Conservation (phyloP, 2,329 filamentous ascomycete species). For the Orbilia brochopaga region DNA sequence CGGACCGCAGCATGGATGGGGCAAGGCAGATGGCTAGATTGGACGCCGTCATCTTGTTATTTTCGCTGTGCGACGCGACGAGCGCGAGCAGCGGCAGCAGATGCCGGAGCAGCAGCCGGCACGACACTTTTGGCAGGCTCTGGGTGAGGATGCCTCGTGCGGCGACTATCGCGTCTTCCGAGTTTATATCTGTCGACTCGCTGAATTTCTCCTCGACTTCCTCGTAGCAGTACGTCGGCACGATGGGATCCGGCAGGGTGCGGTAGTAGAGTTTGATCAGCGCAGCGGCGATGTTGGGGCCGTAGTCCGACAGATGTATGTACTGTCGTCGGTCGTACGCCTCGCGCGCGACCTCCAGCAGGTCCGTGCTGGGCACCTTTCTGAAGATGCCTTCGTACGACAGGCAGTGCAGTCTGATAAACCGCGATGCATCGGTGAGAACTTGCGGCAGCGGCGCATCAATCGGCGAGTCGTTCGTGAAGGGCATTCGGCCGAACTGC, state of each 20-base stretch:
- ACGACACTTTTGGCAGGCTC: slow-evolving; percentile 59
- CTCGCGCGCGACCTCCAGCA: slow-evolving; percentile 63
- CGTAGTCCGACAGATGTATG: slow-evolving; percentile 65
- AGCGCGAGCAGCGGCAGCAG: slow-evolving; percentile 63
- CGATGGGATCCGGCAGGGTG: slow-evolving; percentile 63
- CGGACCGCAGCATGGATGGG: slow-evolving; percentile 63
- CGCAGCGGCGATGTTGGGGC: slow-evolving; percentile 63
- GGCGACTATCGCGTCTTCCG: slow-evolving; percentile 56
- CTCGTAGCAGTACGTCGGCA: slow-evolving; percentile 62
- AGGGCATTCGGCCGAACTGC: slow-evolving; percentile 61
- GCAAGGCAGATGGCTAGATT: slow-evolving; percentile 65
- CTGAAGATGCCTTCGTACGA: slow-evolving; percentile 64
- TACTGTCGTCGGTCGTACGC: slow-evolving; percentile 65
- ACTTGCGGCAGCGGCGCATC: slow-evolving; percentile 62
- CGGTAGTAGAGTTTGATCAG: slow-evolving; percentile 66
- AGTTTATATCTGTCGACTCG: slow-evolving; percentile 13
- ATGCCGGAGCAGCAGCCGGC: slow-evolving; percentile 62
- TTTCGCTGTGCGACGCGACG: slow-evolving; percentile 60
- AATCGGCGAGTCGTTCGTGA: slow-evolving; percentile 57
- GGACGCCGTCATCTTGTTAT: slow-evolving; percentile 65
- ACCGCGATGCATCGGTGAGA: slow-evolving; percentile 63
- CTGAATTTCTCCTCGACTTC: slow-evolving; percentile 58
- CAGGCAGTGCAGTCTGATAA: slow-evolving; percentile 62
- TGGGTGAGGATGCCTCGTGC: slow-evolving; percentile 40
- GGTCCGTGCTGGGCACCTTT: slow-evolving; percentile 62